Evolutionary conservation across 2,329 filamentous ascomycete genomes (phyloP).

Genomic region (Penicillium griseofulvum): DNA sequence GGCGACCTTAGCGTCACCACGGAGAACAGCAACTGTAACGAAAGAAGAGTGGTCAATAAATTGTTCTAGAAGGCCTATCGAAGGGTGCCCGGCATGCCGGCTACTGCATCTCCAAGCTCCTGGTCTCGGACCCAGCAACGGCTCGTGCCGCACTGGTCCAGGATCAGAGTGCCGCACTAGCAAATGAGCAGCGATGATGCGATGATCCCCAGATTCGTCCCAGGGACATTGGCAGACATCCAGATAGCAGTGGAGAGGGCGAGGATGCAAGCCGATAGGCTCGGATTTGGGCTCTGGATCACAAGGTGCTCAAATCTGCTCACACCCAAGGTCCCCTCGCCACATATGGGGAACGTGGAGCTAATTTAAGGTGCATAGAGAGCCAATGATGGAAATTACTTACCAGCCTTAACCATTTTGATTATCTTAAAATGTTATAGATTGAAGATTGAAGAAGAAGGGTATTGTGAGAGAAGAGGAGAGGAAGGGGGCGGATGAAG

Average conservation of each 20-base stretch:
- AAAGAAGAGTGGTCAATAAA: conserved; percentile 5
- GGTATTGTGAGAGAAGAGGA: conserved; percentile 13
- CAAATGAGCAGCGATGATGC: conserved; percentile 6
- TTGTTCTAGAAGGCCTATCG: conserved; percentile 11
- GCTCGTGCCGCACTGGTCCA: background rate
- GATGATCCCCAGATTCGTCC: background rate
- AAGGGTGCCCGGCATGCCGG: background rate
- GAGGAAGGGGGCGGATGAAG: conserved; percentile 17
- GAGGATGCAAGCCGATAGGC: conserved; percentile 29
- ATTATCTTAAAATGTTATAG: conserved; percentile 45
- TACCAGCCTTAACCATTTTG: conserved; percentile 99
- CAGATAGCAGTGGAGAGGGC: conserved; percentile 6
- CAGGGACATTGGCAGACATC: background rate
- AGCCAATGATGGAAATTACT: conserved; percentile 41
- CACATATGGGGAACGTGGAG: conserved; percentile 23
- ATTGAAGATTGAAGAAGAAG: conserved; percentile 11
- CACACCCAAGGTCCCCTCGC: conserved; percentile 39
- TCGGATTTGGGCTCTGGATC: conserved; percentile 17
- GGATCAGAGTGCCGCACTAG: background rate
- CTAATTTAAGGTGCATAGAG: conserved; percentile 14
- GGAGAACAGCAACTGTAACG: conserved; percentile 80
- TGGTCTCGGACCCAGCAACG: background rate
- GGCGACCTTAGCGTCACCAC: conserved; percentile 93
- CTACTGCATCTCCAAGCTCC: background rate
- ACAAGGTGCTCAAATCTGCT: conserved; percentile 47